These are phyloP conservation scores for Eleusine coracana DNA, from an alignment of 176 grass and related monocot species.

Conservation along the genomic window DNA sequence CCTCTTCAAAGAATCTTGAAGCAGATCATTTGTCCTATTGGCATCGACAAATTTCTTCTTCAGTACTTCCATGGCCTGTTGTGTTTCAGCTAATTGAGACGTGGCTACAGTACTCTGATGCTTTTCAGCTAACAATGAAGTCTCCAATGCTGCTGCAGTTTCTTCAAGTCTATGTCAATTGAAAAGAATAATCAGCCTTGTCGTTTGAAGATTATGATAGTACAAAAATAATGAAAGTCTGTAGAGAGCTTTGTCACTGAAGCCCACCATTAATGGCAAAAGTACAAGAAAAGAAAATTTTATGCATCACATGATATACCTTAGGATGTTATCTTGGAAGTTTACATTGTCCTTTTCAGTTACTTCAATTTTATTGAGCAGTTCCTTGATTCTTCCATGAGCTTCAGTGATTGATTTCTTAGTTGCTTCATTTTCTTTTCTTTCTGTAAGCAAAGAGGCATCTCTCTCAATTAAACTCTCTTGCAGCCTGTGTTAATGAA, in stretches of 20 bases:
- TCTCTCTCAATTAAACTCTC: conserved; percentile 61
- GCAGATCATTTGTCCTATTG: conserved; percentile 55
- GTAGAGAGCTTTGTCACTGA: not conserved
- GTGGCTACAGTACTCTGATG: conserved; percentile 49
- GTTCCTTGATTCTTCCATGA: conserved; percentile 53
- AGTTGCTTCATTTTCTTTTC: conserved; percentile 57
- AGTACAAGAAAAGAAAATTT: conserved; percentile 23
- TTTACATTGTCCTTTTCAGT: conserved; percentile 51
- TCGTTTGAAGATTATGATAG: conserved; percentile 26
- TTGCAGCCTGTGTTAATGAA: conserved; percentile 63
- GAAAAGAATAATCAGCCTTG: conserved; percentile 34
- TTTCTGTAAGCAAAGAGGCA: conserved; percentile 50
- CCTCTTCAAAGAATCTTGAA: conserved; percentile 78
- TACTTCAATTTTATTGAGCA: conserved; percentile 55
- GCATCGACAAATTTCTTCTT: conserved; percentile 58
- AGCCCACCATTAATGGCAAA: conserved; percentile 28
- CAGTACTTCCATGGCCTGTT: conserved; percentile 57
- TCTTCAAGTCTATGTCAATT: conserved; percentile 63
- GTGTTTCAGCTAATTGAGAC: conserved; percentile 47
- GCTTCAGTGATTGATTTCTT: conserved; percentile 60
- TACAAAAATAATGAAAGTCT: not conserved
- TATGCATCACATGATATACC: conserved; percentile 29
- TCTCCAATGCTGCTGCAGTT: conserved; percentile 52
- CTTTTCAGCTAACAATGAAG: conserved; percentile 57
- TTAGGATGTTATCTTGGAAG: conserved; percentile 57